Percentiles rank a stretch among this genome's conserved stretches.
phyloP scores from a whole-genome alignment of 2,329 filamentous ascomycete species.

The Sporothrix brunneoviolacea region DNA sequence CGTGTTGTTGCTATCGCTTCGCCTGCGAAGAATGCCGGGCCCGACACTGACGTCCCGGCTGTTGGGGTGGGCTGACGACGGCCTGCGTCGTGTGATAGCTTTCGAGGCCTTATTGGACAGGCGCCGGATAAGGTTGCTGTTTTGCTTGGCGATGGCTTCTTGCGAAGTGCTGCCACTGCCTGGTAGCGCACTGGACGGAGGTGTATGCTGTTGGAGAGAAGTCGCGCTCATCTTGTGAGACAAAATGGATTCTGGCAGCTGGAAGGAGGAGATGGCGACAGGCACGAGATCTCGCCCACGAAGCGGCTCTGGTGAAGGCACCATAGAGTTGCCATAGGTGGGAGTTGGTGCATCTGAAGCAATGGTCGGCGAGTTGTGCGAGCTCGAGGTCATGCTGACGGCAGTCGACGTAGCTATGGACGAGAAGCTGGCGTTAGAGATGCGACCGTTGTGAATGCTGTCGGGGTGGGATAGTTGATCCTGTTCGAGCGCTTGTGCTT shows the following conservation, averaged over 20 bases:
- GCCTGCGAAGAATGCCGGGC: slow-evolving; percentile 72
- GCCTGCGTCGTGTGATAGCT: slow-evolving; percentile 60
- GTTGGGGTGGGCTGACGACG: slow-evolving; percentile 68
- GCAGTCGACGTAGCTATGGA: slow-evolving; percentile 23
- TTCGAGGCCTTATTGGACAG: slow-evolving; percentile 75
- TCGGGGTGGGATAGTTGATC: too few species aligned
- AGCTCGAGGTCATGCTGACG: slow-evolving; percentile 50
- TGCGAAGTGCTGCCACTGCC: slow-evolving; percentile 47
- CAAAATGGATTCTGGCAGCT: slow-evolving; percentile 68
- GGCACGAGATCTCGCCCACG: slow-evolving; percentile 48
- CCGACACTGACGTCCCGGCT: slow-evolving; percentile 84
- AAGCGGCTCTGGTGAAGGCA: slow-evolving; percentile 59
- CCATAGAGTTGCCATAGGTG: slow-evolving; percentile 56
- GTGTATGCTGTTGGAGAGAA: slow-evolving; percentile 51
- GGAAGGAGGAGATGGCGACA: slow-evolving; percentile 48
- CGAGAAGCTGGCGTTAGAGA: slow-evolving; percentile 4
- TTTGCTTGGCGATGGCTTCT: slow-evolving; percentile 39
- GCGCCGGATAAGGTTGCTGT: slow-evolving; percentile 62
- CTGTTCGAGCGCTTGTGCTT: background rate
- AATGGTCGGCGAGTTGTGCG: slow-evolving; percentile 51
- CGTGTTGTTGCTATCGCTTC: slow-evolving; percentile 83
- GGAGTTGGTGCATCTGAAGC: slow-evolving; percentile 43
- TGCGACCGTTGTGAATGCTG: too few species aligned
- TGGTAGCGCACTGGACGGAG: slow-evolving; percentile 24
- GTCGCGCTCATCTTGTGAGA: slow-evolving; percentile 52